These are phyloP conservation scores for Xylaria acuta DNA, from an alignment of 495 filamentous ascomycete species.

Conservation along the genomic window DNA sequence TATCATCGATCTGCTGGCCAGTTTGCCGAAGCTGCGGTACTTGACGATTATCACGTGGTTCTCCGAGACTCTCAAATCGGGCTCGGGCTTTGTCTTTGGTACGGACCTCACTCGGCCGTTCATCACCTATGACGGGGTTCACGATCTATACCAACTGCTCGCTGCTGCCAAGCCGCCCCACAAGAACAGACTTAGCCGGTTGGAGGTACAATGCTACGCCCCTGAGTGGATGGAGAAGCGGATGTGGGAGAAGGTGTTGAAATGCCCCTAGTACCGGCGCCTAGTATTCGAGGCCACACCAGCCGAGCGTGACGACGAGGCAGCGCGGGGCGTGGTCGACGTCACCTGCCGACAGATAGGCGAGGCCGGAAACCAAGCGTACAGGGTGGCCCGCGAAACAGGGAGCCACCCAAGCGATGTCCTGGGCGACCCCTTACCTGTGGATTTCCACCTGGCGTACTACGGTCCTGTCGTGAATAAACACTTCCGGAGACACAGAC, in stretches of 20 bases:
- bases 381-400: background rate
- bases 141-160: background rate
- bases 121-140: background rate
- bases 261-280: background rate
- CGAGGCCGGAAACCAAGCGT: background rate
- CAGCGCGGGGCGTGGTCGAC: background rate
- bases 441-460: background rate
- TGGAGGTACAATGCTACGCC: background rate
- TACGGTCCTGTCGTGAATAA: background rate
- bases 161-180: rapidly evolving
- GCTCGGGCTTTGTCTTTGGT: rapidly evolving
- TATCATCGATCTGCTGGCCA: background rate
- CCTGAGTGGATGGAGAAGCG: background rate
- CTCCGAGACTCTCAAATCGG: background rate
- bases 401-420: background rate
- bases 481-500: too few species aligned
- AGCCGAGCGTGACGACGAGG: background rate
- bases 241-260: background rate
- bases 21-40: background rate
- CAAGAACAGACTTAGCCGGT: background rate
- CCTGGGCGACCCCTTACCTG: background rate
- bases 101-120: background rate
- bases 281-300: background rate
- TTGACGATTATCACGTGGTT: background rate
- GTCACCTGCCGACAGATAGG: background rate